Conservation (phyloP, 805 yeast species). For the Teunomyces tritomae region DNA sequence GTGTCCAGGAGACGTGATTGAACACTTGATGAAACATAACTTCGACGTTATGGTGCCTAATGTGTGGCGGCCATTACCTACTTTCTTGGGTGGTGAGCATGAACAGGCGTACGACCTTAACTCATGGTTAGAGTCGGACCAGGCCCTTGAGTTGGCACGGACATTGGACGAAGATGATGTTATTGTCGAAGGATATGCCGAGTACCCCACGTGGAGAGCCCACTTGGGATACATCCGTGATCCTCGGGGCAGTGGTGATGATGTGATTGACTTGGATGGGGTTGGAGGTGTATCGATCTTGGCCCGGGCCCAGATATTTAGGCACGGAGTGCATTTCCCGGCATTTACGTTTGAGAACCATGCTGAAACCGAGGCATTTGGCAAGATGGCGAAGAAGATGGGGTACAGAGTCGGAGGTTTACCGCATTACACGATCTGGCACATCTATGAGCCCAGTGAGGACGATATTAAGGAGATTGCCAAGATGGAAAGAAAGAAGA, state of each 20-base stretch:
- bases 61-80: constrained; percentile 97
- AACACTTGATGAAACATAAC: constrained; percentile 65
- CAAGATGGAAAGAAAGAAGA: constrained; percentile 61
- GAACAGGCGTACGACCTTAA: constrained; percentile 96
- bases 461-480: constrained; percentile 75
- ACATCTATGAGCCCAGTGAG: constrained; percentile 84
- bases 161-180: constrained; percentile 75
- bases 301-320: constrained; percentile 69
- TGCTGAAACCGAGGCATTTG: constrained; percentile 87
- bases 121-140: constrained; percentile 90
- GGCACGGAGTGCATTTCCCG: constrained; percentile 81
- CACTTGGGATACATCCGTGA: constrained; percentile 75
- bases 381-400: constrained; percentile 74
- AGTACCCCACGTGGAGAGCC: constrained; percentile 81
- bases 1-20: constrained; percentile 74
- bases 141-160: constrained; percentile 66
- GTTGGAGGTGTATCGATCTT: constrained; percentile 85
- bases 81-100: constrained; percentile 63
- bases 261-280: constrained; percentile 74
- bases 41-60: constrained; percentile 80
- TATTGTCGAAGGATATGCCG: constrained; percentile 85
- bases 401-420: constrained; percentile 83
- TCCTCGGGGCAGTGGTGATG: constrained; percentile 55
- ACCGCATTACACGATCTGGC: constrained; percentile 95
- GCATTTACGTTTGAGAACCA: constrained; percentile 82